phyloP scores from a whole-genome alignment of 345 rosid species.

The Lepidium didymum region DNA sequence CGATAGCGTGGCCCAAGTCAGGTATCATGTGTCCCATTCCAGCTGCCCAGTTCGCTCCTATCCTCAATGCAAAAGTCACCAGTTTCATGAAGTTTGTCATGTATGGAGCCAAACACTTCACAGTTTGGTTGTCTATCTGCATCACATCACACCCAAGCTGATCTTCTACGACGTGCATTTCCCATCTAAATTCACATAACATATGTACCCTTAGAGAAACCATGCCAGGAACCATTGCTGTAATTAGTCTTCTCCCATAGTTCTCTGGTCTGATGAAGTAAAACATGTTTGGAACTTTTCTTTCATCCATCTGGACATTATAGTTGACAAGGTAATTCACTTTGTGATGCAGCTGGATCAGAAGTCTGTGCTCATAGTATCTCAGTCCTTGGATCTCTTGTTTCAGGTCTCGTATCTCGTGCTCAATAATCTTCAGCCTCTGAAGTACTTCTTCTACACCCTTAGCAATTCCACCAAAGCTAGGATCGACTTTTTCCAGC shows the following conservation, averaged over 20 bases:
- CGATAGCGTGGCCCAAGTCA: conserved; percentile 76
- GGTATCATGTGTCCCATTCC: conserved; percentile 97
- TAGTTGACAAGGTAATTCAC: conserved; percentile 85
- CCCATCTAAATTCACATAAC: conserved; percentile 79
- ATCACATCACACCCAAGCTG: conserved; percentile 82
- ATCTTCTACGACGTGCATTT: conserved; percentile 90
- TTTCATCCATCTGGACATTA: conserved; percentile 73
- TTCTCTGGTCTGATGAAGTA: conserved; percentile 72
- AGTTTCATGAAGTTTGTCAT: conserved; percentile 82
- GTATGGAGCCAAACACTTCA: conserved; percentile 69
- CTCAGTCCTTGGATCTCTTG: conserved; percentile 95
- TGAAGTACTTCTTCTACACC: conserved; percentile 84
- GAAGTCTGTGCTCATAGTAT: conserved; percentile 81
- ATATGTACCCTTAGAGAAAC: conserved; percentile 77
- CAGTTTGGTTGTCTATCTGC: conserved; percentile 82
- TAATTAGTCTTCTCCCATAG: conserved; percentile 77
- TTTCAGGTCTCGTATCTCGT: conserved; percentile 88
- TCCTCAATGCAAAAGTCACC: conserved; percentile 78
- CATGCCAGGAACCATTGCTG: conserved; percentile 74
- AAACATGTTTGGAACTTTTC: conserved; percentile 92
- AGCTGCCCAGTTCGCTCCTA: conserved; percentile 86
- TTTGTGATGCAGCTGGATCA: conserved; percentile 84
- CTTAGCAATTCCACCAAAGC: conserved; percentile 83
- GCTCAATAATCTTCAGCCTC: conserved; percentile 85
- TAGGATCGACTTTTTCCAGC: conserved; percentile 57